Evolutionary conservation across 139 green algal species (phyloP).

Genomic region (Tetradesmus lagerheimii): DNA sequence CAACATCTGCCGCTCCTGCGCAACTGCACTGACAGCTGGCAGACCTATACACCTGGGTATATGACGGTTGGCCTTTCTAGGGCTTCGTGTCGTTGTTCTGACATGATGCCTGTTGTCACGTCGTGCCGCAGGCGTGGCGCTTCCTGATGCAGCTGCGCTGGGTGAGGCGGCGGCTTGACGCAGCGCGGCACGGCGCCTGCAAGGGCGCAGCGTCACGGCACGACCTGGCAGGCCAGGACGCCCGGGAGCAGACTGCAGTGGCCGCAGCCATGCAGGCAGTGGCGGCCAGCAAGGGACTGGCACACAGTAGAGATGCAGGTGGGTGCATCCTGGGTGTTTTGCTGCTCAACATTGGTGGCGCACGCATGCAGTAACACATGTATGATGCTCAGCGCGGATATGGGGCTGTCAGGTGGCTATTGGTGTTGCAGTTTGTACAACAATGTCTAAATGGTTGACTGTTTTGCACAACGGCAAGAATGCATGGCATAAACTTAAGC

Average conservation of each 20-base stretch:
- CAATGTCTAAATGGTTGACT: no score
- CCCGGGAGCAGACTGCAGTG: not conserved
- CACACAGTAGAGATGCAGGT: not conserved
- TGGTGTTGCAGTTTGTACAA: not conserved
- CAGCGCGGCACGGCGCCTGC: conserved; percentile 47
- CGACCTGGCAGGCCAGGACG: not conserved
- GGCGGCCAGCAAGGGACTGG: not conserved
- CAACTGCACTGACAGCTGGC: no score
- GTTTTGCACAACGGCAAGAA: no score
- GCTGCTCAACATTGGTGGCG: not conserved
- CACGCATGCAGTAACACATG: not conserved
- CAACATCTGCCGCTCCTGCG: no score
- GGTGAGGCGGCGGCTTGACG: conserved; percentile 54
- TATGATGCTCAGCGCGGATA: no score
- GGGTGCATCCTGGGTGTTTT: not conserved
- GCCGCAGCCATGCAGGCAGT: not conserved
- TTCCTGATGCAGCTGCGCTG: conserved; percentile 51
- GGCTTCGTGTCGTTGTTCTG: no score
- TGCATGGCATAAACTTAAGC: no score
- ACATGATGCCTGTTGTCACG: no score
- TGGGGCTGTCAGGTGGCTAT: no score
- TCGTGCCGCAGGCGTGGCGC: not conserved
- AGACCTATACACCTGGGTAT: no score
- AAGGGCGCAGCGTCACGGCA: conserved; percentile 50
- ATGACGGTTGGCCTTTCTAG: no score